phyloP scores from a whole-genome alignment of 345 rosid genomes.

The Eucalyptus tenuipes region DNA sequence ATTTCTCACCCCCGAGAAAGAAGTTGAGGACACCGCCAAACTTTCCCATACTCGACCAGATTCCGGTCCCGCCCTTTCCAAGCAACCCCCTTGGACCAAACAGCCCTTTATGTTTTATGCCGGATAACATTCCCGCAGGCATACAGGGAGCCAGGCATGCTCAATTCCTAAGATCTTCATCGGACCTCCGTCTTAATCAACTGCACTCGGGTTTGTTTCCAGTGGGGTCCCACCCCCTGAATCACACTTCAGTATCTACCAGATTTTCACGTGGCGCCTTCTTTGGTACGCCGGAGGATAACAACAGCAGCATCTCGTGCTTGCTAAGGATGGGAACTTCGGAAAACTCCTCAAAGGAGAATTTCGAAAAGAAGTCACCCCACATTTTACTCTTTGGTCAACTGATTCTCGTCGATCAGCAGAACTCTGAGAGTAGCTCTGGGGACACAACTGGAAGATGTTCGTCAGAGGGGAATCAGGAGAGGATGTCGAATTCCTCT shows the following conservation, averaged over 20 bases:
- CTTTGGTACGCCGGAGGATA: slow-evolving; percentile 2
- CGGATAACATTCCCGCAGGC: slow-evolving; percentile 84
- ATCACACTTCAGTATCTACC: slow-evolving; percentile 7
- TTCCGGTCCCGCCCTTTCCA: slow-evolving; percentile 55
- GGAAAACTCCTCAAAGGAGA: slow-evolving; percentile 16
- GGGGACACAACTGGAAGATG: slow-evolving; percentile 38
- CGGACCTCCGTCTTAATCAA: slow-evolving; percentile 57
- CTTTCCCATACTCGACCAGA: slow-evolving; percentile 34
- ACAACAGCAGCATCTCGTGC: slow-evolving; percentile 35
- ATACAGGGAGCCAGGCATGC: slow-evolving; percentile 99
- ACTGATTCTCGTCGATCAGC: slow-evolving; percentile 58
- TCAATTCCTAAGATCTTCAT: slow-evolving; percentile 59
- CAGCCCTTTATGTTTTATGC: slow-evolving; percentile 57
- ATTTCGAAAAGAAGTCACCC: slow-evolving; percentile 34
- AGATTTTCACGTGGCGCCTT: slow-evolving; percentile 13
- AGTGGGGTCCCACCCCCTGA: slow-evolving; percentile 25
- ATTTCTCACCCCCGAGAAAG: slow-evolving; percentile 86
- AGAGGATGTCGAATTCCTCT: slow-evolving; percentile 36
- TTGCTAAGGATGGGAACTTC: slow-evolving; percentile 55
- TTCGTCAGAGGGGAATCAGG: slow-evolving; percentile 21
- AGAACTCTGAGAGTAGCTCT: slow-evolving; percentile 49
- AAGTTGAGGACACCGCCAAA: slow-evolving; percentile 69
- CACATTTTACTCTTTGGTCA: slow-evolving; percentile 83
- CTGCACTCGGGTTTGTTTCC: slow-evolving; percentile 40
- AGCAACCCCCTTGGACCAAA: slow-evolving; percentile 40